Base-by-base conservation (phyloP, 2,329 filamentous ascomycete genomes). In the Stemphylium beticola region DNA sequence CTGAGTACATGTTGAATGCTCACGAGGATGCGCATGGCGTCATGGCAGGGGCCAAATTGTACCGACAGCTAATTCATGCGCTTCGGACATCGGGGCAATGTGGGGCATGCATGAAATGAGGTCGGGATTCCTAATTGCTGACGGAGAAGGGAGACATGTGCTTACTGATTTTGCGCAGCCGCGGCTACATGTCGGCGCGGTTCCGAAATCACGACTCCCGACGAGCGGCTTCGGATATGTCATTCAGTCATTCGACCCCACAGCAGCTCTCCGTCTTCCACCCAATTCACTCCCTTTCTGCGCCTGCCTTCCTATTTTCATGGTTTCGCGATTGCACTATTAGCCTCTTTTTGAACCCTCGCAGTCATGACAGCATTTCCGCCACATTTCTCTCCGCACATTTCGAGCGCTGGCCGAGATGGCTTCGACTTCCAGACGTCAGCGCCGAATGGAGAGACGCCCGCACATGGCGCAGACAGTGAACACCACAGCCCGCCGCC, bases 371-470 rank as follows among this genome's bases (percentile, higher is more conserved):
- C 80, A 40, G 79, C 83, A 53, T 76, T 84, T 49, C 70, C 79
- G 50, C 82, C 83, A 24, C 74, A 85, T 46, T 75, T 83, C 59
- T 83, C 84, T 40, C 83, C 84, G 75, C 72, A 83, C 76, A 55
- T 81, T 67, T 78, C 62, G 72, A 77, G 59, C 69, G 77, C 65
- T 66, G 58, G 58, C 11, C 64, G 76, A 34, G 75, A 77, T 34
- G 72, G 75, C 29, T 73, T 79, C 62, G 69, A 76, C 41, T 68
- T 73, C 38, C 41, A 57, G 37, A 50, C 60, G 17, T 48, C 60
- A 8, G 55, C 53, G 18, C 47, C 63, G 31, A 52, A 60, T 8
- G 50, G 62, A 44, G 65, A 69, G 38, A 58, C 61, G 48, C 52
- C 67, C 47, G 51, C 55, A 8, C 41, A 54, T 26, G 43, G 40